phyloP scores from a whole-genome alignment of 2,329 filamentous ascomycete species.

The Grosmannia clavigera region DNA sequence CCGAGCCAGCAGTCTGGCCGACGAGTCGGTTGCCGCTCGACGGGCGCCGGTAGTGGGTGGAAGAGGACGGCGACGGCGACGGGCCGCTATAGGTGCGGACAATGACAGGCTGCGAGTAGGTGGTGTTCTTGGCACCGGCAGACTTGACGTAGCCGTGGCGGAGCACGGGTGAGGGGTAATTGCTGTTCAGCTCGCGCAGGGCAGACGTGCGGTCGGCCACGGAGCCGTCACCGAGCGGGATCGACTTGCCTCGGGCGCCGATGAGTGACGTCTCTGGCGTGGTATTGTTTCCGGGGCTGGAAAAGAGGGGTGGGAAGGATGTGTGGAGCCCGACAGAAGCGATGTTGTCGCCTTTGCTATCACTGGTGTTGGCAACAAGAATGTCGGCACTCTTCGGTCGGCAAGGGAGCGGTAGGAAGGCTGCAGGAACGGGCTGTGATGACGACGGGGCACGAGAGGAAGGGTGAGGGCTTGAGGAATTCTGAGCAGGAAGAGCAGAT shows the following conservation, averaged over 20 bases:
- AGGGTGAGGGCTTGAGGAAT: not conserved
- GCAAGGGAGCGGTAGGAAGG: not conserved
- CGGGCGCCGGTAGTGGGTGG: constrained; percentile 15
- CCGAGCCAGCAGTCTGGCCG: constrained; percentile 15
- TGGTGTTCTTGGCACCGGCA: constrained; percentile 41
- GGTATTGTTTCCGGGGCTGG: constrained; percentile 16
- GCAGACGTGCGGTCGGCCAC: constrained; percentile 46
- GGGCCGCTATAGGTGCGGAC: constrained; percentile 50
- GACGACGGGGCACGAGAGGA: not conserved
- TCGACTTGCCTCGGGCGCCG: constrained; percentile 41
- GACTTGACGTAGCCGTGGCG: constrained; percentile 45
- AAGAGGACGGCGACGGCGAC: constrained; percentile 14
- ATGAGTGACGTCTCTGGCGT: constrained; percentile 35
- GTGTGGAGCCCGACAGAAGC: not conserved
- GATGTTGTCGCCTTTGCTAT: not conserved
- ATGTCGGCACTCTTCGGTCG: not conserved
- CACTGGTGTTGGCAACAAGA: not conserved
- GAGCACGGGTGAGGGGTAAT: constrained; percentile 33
- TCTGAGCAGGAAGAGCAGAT: not conserved
- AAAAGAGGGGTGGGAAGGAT: not conserved
- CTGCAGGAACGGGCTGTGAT: not conserved
- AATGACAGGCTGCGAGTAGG: constrained; percentile 53
- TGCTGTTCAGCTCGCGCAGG: constrained; percentile 45
- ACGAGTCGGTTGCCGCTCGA: constrained; percentile 19
- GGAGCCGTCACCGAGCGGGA: constrained; percentile 43